Conservation (phyloP, 192 early-diverging fungal genomes). For the Dispira parvispora region DNA sequence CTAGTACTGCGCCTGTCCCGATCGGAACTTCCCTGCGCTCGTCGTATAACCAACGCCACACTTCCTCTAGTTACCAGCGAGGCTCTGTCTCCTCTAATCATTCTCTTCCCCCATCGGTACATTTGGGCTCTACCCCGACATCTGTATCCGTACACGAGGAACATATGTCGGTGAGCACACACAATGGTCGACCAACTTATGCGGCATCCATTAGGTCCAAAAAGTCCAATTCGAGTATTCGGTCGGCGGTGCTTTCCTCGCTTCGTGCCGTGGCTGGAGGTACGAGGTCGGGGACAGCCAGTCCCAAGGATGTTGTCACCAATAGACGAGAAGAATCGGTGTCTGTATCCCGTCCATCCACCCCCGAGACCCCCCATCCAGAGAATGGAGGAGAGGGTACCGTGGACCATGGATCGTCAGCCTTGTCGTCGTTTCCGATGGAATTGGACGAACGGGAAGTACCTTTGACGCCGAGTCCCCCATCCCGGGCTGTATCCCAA, state of each 20-base stretch:
- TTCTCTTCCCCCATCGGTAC: background rate
- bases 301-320: background rate
- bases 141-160: background rate
- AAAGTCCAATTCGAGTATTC: background rate
- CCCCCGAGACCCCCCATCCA: background rate
- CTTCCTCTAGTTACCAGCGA: background rate
- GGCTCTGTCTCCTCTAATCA: background rate
- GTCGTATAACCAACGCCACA: background rate
- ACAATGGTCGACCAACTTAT: background rate
- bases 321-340: background rate
- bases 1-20: background rate
- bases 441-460: background rate
- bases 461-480: background rate
- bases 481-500: background rate
- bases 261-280: background rate
- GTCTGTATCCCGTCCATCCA: background rate
- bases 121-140: background rate
- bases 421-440: background rate
- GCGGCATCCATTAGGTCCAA: background rate
- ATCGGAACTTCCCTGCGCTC: background rate
- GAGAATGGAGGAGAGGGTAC: background rate
- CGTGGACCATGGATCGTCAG: too few relatives aligned
- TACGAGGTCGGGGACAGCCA: background rate
- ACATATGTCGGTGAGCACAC: background rate
- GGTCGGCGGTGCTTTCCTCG: background rate